These are phyloP conservation scores for Irpex rosettiformis DNA, from an alignment of 1,284 basidiomycete genomes.

Conservation along the genomic window DNA sequence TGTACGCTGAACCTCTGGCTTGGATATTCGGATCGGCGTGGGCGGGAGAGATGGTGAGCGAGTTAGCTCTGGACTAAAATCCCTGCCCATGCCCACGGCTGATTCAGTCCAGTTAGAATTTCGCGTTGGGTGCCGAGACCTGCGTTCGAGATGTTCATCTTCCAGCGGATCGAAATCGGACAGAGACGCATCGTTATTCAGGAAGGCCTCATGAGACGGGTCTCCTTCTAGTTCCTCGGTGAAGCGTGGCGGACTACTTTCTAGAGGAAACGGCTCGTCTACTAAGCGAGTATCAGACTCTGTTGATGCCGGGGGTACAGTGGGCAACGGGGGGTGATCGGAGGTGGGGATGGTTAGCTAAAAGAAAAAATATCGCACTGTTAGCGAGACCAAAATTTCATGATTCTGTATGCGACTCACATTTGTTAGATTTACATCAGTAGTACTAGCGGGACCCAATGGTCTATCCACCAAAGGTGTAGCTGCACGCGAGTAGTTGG, in stretches of 20 bases:
- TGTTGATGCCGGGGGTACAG: no score
- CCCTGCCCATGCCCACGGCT: not conserved
- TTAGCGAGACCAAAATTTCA: not conserved
- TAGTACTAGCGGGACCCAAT: not conserved
- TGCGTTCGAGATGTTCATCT: slow-evolving; percentile 7
- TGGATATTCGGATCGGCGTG: slow-evolving; percentile 23
- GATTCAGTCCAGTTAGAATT: slow-evolving; percentile 3
- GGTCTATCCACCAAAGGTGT: not conserved
- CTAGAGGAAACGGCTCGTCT: slow-evolving; percentile 53
- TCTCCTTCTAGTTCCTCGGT: not conserved
- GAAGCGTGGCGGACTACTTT: slow-evolving; percentile 60
- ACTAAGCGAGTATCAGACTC: slow-evolving; percentile 41
- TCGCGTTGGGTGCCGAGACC: slow-evolving; percentile 6
- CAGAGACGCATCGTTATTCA: slow-evolving; percentile 10
- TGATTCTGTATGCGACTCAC: not conserved
- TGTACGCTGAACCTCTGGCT: slow-evolving; percentile 29
- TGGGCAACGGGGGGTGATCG: no score
- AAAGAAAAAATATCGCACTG: no score
- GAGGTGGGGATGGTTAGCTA: no score
- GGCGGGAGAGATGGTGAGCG: slow-evolving; percentile 33
- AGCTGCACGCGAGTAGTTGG: slow-evolving; percentile 5
- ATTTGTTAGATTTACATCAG: not conserved
- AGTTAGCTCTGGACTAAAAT: slow-evolving; percentile 11
- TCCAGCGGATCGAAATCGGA: slow-evolving; percentile 16
- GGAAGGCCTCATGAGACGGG: not conserved